Conservation (phyloP, 148 eudicot genomes). For the Pouteria glomerata region DNA sequence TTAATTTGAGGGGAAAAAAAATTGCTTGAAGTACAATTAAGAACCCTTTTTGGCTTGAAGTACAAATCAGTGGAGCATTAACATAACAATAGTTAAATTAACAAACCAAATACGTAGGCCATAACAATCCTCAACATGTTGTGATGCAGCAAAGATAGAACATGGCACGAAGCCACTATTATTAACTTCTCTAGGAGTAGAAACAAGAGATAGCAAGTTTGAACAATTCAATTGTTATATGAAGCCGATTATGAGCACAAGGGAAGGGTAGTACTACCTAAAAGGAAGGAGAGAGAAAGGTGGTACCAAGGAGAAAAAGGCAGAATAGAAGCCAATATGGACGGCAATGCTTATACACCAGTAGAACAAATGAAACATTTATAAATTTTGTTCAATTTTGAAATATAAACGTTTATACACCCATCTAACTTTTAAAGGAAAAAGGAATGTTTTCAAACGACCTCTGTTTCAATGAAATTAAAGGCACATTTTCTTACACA, state of each 20-base stretch:
- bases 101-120: not conserved
- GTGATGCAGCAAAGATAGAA: not conserved
- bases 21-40: not conserved
- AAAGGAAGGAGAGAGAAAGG: too few species aligned
- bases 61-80: not conserved
- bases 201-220: too few species aligned
- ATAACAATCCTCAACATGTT: not conserved
- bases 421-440: not conserved
- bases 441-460: not conserved
- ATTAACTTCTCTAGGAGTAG: not conserved
- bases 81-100: not conserved
- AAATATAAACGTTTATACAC: not conserved
- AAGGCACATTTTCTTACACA: not conserved
- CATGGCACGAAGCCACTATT: not conserved
- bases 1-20: not conserved
- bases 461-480: not conserved
- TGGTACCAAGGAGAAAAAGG: not conserved
- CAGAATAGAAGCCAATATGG: not conserved
- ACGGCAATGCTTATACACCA: not conserved
- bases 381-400: not conserved
- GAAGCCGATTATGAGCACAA: too few species aligned
- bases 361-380: too few species aligned
- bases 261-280: too few species aligned
- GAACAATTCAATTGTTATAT: too few species aligned
- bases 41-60: not conserved